Conservation (phyloP, 73 alveolate genomes). For the Tetrahymena malaccensis region DNA sequence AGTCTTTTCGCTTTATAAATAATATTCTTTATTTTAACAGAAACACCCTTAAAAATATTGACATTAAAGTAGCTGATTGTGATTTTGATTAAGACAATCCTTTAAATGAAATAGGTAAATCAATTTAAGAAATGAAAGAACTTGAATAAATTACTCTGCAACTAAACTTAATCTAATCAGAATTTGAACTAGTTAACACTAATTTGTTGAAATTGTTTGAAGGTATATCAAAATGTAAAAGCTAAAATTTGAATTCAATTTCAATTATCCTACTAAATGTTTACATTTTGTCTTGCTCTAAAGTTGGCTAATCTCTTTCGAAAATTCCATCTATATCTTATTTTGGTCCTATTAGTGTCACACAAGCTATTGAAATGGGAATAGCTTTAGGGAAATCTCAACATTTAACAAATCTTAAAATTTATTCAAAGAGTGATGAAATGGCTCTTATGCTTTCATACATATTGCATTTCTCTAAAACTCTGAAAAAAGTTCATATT, state of each 20-base stretch:
- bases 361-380: neutral
- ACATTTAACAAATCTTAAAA: neutral
- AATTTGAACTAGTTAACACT: neutral
- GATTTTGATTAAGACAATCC: neutral
- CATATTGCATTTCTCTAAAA: neutral
- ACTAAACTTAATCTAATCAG: neutral
- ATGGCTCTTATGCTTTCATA: neutral
- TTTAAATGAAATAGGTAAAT: neutral
- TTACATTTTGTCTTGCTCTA: neutral
- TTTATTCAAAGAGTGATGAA: neutral
- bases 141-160: neutral
- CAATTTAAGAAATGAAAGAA: neutral
- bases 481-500: neutral
- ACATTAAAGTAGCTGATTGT: neutral
- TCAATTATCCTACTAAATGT: neutral
- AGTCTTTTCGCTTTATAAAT: neutral
- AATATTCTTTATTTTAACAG: neutral
- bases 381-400: neutral
- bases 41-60: neutral
- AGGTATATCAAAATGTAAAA: neutral
- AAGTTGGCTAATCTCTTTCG: neutral
- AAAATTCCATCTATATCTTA: neutral
- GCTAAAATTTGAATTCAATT: neutral
- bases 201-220: neutral
- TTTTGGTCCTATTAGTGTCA: neutral